These are phyloP conservation scores for Saturnispora quitensis DNA, from an alignment of 805 yeast species.

Conservation along the genomic window DNA sequence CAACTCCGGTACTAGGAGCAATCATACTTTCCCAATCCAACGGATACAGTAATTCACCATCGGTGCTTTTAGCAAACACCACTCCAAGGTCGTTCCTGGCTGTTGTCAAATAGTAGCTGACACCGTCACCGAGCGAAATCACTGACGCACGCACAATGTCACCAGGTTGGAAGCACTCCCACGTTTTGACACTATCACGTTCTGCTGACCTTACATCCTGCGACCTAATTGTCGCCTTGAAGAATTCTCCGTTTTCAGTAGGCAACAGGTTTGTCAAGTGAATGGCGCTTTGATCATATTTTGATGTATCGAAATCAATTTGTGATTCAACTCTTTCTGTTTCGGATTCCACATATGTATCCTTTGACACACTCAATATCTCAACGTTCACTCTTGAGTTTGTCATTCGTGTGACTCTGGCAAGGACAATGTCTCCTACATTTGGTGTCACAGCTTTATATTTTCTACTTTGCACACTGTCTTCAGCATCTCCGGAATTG, in stretches of 20 bases:
- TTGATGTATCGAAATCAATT: slow-evolving; percentile 4
- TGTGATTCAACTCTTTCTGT: slow-evolving; percentile 4
- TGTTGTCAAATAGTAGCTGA: slow-evolving; percentile 80
- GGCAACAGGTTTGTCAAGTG: slow-evolving; percentile 34
- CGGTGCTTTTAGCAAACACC: slow-evolving; percentile 69
- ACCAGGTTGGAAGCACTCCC: slow-evolving; percentile 80
- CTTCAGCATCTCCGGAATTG: background rate
- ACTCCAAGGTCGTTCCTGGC: slow-evolving; percentile 92
- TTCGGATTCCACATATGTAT: slow-evolving; percentile 2
- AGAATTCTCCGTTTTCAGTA: slow-evolving; percentile 76
- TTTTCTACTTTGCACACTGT: background rate
- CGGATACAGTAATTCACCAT: slow-evolving; percentile 66
- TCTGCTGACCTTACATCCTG: slow-evolving; percentile 91
- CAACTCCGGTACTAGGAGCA: slow-evolving; percentile 60
- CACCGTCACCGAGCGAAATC: slow-evolving; percentile 88
- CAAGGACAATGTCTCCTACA: slow-evolving; percentile 77
- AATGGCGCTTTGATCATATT: slow-evolving; percentile 7
- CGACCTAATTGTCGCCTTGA: slow-evolving; percentile 74
- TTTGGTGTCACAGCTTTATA: slow-evolving; percentile 50
- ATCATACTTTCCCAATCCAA: slow-evolving; percentile 95
- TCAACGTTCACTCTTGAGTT: slow-evolving; percentile 70
- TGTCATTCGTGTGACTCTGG: slow-evolving; percentile 59
- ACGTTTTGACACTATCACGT: slow-evolving; percentile 73
- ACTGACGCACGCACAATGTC: slow-evolving; percentile 83
- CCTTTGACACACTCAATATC: slow-evolving; percentile 36